These are phyloP conservation scores for Peniophora sp. DNA, from an alignment of 1,284 basidiomycete species.

Conservation along the genomic window DNA sequence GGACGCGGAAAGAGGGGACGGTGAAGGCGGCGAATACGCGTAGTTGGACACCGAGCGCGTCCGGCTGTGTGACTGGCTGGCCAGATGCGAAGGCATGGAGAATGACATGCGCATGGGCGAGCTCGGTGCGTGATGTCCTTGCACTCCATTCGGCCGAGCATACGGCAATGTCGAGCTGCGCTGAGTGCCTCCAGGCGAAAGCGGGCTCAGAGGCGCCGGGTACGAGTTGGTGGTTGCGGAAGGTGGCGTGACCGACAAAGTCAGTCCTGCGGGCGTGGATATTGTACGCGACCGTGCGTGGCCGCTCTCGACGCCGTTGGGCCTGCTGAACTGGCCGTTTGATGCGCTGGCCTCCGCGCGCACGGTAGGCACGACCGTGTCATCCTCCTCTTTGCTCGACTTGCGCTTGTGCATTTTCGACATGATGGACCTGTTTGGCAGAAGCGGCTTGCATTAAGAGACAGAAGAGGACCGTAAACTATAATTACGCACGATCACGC, in stretches of 20 bases:
- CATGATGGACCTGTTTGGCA: not conserved
- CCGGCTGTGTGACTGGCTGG: conserved; percentile 33
- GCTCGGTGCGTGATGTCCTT: conserved; percentile 22
- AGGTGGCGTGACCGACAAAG: conserved; percentile 10
- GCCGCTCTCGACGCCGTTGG: not conserved
- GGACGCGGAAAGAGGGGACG: conserved; percentile 41
- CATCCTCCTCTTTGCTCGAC: conserved; percentile 27
- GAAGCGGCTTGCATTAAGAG: too few relatives aligned
- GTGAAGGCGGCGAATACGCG: conserved; percentile 43
- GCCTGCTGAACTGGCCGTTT: not conserved
- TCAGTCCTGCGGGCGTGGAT: conserved; percentile 23
- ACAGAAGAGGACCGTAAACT: too few relatives aligned
- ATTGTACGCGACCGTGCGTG: conserved; percentile 20
- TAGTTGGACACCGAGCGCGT: conserved; percentile 49
- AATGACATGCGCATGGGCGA: conserved; percentile 48
- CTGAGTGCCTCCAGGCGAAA: conserved; percentile 25
- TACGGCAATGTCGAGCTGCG: not conserved
- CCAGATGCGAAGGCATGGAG: conserved; percentile 22
- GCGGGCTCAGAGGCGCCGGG: conserved; percentile 22
- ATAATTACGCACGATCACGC: too few relatives aligned
- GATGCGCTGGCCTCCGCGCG: conserved; percentile 7
- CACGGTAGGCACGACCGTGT: conserved; percentile 15
- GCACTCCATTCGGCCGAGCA: conserved; percentile 12
- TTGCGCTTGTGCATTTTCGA: conserved; percentile 21
- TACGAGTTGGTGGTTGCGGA: conserved; percentile 9